Evolutionary conservation across 495 filamentous ascomycete species (phyloP).

Genomic region (Penicillium macrosclerotiorum): DNA sequence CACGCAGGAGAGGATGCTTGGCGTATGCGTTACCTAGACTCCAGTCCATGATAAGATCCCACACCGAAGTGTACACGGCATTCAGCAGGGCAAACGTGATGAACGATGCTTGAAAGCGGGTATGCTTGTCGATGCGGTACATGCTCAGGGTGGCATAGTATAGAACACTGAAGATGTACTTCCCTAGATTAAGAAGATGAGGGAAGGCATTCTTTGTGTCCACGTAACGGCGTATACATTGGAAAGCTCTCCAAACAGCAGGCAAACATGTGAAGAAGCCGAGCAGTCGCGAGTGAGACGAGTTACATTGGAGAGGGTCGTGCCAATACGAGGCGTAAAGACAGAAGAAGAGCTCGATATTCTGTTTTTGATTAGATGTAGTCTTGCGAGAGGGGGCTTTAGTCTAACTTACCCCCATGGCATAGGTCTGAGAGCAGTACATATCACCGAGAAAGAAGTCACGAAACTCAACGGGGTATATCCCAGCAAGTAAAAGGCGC

Average conservation of each 20-base stretch:
- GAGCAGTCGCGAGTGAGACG: conserved; percentile 74
- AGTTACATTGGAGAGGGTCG: conserved; percentile 75
- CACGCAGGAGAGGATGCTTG: conserved; percentile 67
- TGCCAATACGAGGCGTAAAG: conserved; percentile 77
- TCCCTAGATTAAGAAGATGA: conserved; percentile 87
- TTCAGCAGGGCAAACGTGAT: conserved; percentile 78
- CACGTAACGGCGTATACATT: conserved; percentile 85
- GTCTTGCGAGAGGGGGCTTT: background rate
- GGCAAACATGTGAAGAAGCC: conserved; percentile 87
- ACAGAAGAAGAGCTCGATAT: conserved; percentile 92
- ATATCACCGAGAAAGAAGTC: conserved; percentile 98
- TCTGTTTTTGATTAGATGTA: conserved; percentile 48
- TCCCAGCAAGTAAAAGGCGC: conserved; percentile 76
- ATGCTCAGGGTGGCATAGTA: conserved; percentile 73
- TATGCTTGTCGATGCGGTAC: conserved; percentile 69
- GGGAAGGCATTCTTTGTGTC: conserved; percentile 88
- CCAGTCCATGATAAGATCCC: conserved; percentile 98
- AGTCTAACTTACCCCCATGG: conserved; percentile 71
- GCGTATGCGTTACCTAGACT: conserved; percentile 76
- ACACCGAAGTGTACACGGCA: conserved; percentile 79
- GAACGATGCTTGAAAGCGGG: conserved; percentile 62
- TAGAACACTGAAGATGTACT: conserved; percentile 83
- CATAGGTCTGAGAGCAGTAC: conserved; percentile 91
- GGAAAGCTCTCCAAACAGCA: conserved; percentile 81
- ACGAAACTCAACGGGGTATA: conserved; percentile 92